phyloP scores from a whole-genome alignment of 78 protist genomes.

The Emiliania huxleyi region DNA sequence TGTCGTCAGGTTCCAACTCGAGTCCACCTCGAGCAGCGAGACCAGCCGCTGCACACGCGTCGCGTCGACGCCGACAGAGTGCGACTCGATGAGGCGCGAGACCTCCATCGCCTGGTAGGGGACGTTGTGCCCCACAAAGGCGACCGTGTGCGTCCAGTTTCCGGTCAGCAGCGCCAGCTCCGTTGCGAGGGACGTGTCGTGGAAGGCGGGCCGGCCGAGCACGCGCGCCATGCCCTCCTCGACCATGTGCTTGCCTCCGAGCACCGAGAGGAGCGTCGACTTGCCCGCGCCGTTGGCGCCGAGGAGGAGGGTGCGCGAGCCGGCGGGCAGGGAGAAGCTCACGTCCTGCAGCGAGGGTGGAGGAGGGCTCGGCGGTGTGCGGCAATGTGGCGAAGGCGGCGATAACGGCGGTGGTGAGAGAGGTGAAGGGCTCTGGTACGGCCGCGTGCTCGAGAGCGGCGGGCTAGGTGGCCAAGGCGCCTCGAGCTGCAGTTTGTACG shows the following conservation, averaged over 20 bases:
- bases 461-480: too few relatives aligned
- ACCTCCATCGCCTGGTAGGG: slow-evolving; percentile 32
- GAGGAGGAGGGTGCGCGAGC: slow-evolving; percentile 43
- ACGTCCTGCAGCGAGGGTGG: neutral
- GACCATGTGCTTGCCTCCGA: slow-evolving; percentile 5
- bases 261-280: neutral
- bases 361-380: too few relatives aligned
- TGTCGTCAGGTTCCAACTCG: neutral
- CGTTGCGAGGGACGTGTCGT: neutral
- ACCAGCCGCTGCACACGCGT: neutral
- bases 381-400: too few relatives aligned
- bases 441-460: too few relatives aligned
- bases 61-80: neutral
- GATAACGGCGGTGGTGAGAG: too few relatives aligned
- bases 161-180: slow-evolving; percentile 26
- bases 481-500: neutral
- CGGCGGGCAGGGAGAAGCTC: neutral
- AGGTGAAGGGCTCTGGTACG: too few relatives aligned
- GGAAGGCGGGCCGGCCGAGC: neutral
- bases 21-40: slow-evolving; percentile 48
- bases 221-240: neutral
- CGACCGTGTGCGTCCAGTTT: slow-evolving; percentile 35
- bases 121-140: neutral
- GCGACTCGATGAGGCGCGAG: neutral
- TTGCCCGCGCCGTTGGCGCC: slow-evolving; percentile 71